Conservation (phyloP, 345 rosid genomes). For the Hibiscus syriacus region DNA sequence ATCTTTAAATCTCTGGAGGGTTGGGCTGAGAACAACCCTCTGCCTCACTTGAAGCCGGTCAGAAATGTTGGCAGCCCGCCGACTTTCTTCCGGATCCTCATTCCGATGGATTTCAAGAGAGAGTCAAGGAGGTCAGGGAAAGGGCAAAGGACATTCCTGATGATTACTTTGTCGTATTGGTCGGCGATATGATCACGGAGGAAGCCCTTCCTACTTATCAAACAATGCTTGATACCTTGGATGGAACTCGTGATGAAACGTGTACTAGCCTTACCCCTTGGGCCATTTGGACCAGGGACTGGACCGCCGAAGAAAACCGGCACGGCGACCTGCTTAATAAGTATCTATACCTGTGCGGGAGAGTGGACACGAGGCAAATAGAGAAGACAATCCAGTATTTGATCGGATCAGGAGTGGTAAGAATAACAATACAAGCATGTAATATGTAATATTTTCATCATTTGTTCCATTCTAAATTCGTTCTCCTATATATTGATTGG, state of each 20-base stretch:
- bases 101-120: slow-evolving; percentile 79
- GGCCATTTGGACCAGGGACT: slow-evolving; percentile 65
- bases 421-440: slow-evolving; percentile 1
- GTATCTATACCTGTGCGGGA: slow-evolving; percentile 61
- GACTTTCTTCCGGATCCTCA: slow-evolving; percentile 85
- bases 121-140: slow-evolving; percentile 69
- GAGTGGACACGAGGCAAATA: slow-evolving; percentile 63
- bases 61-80: slow-evolving; percentile 90
- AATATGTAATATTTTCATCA: too few species aligned
- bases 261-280: slow-evolving; percentile 68
- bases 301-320: slow-evolving; percentile 76
- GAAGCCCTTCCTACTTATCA: slow-evolving; percentile 56
- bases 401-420: slow-evolving; percentile 72
- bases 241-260: slow-evolving; percentile 43
- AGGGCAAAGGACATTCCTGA: slow-evolving; percentile 79
- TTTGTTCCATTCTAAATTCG: not conserved
- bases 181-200: slow-evolving; percentile 53
- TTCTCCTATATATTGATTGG: slow-evolving; percentile 28
- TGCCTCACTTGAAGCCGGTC: slow-evolving; percentile 68
- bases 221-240: slow-evolving; percentile 40
- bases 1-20: slow-evolving; percentile 75
- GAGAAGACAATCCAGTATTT: slow-evolving; percentile 68
- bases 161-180: slow-evolving; percentile 60
- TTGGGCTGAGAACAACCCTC: slow-evolving; percentile 73
- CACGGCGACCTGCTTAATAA: slow-evolving; percentile 69